Percentiles rank a stretch among this genome's conserved stretches.
phyloP scores from a whole-genome alignment of 805 yeast genomes.

The Metschnikowia aberdeeniae region DNA sequence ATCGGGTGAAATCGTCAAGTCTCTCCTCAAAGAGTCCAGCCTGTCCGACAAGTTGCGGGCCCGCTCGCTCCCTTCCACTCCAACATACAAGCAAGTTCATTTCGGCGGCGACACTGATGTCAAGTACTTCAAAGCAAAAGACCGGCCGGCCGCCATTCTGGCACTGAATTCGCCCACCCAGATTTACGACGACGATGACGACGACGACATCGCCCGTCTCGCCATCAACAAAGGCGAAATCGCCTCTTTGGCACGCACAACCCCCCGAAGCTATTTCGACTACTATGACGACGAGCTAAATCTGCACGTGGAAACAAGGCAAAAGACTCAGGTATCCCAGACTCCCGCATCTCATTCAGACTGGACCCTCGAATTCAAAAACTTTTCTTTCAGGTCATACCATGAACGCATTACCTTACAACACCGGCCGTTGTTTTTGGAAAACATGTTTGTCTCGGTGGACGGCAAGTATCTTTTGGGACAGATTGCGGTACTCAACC shows the following conservation, averaged over 20 bases:
- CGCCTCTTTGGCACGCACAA: constrained; percentile 3
- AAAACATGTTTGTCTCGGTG: constrained; percentile 53
- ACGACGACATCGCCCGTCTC: constrained; percentile 14
- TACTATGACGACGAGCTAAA: constrained; percentile 19
- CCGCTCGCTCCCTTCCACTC: constrained; percentile 44
- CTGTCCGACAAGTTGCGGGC: constrained; percentile 23
- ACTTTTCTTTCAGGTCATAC: constrained; percentile 45
- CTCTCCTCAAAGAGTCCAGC: constrained; percentile 56
- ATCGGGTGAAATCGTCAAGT: constrained; percentile 57
- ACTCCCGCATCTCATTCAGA: constrained; percentile 13
- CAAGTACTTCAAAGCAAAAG: constrained; percentile 66
- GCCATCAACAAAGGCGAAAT: constrained; percentile 18
- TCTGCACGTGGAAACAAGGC: constrained; percentile 10
- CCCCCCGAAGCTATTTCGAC: constrained; percentile 10
- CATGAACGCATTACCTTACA: constrained; percentile 25
- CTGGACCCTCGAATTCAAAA: constrained; percentile 44
- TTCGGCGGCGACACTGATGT: constrained; percentile 68
- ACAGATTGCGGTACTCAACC: constrained; percentile 71
- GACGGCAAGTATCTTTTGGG: constrained; percentile 64
- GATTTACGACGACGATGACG: constrained; percentile 18
- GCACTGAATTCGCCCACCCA: constrained; percentile 58
- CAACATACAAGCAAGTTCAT: constrained; percentile 70
- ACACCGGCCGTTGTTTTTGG: constrained; percentile 42
- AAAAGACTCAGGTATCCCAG: constrained; percentile 13
- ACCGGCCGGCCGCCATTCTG: constrained; percentile 73